A percentile compares a stretch with the other conserved stretches of the same genome.
These are phyloP conservation scores for Stromatinia cepivora DNA, from an alignment of 2,329 filamentous ascomycete species.

Conservation along the genomic window DNA sequence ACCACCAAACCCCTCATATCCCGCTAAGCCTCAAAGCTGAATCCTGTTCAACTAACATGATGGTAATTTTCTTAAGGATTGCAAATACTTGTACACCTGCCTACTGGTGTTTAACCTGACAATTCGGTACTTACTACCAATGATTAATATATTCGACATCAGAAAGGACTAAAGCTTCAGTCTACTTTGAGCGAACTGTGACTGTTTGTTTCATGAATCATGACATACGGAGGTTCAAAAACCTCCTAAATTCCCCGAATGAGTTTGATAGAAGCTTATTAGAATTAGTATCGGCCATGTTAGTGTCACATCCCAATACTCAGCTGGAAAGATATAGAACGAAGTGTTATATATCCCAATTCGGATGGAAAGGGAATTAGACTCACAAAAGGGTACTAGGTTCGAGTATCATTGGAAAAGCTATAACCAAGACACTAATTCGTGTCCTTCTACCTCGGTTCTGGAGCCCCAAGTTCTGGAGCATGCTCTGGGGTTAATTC, in stretches of 20 bases:
- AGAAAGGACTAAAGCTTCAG: background rate
- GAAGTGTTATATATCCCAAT: conserved; percentile 1
- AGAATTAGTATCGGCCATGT: background rate
- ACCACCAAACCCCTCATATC: background rate
- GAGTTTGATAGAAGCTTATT: conserved; percentile 1
- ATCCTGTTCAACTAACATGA: background rate
- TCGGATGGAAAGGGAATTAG: background rate
- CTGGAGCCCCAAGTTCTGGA: no score
- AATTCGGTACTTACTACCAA: background rate
- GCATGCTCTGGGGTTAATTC: no score
- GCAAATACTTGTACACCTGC: background rate
- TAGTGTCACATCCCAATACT: background rate
- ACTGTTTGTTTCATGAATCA: background rate
- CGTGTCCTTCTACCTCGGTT: no score
- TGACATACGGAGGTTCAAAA: background rate
- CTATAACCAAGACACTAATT: background rate
- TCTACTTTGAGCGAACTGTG: background rate
- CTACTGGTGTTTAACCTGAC: background rate
- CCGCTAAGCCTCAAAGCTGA: conserved; percentile 1
- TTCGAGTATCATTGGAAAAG: background rate
- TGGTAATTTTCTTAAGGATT: background rate
- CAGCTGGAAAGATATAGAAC: background rate
- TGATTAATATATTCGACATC: background rate
- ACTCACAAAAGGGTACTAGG: background rate
- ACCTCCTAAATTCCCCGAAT: background rate